phyloP scores from a whole-genome alignment of 2,329 filamentous ascomycete genomes.

The Eurotiales sp. region DNA sequence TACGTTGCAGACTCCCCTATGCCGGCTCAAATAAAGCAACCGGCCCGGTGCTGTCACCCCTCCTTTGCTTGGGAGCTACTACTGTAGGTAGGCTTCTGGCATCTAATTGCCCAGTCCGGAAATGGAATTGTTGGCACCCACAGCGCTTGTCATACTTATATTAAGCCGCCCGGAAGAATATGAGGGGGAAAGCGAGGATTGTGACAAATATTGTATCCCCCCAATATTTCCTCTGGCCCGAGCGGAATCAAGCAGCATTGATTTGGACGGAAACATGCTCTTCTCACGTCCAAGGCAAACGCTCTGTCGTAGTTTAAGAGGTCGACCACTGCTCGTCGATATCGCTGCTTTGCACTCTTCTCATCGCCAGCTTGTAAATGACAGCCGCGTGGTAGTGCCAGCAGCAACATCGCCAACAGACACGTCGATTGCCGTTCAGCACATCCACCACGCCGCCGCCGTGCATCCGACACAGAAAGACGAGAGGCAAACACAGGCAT shows the following conservation, averaged over 20 bases:
- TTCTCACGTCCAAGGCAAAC: neutral
- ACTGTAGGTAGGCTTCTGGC: too few relatives aligned
- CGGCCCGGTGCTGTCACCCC: slow-evolving; percentile 9
- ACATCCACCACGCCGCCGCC: neutral
- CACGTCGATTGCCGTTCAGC: neutral
- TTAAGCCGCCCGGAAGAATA: neutral
- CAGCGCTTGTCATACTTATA: neutral
- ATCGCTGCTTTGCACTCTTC: neutral
- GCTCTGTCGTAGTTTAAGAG: neutral
- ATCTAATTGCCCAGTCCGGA: slow-evolving; percentile 9
- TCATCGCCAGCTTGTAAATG: neutral
- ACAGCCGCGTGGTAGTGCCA: neutral
- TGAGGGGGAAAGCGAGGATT: too few relatives aligned
- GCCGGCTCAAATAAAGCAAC: neutral
- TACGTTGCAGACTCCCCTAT: neutral
- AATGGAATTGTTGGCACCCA: neutral
- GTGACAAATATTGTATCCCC: too few relatives aligned
- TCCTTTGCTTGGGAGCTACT: neutral
- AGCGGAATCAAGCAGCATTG: neutral
- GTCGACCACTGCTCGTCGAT: neutral
- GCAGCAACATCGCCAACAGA: neutral
- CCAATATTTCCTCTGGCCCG: too few relatives aligned
- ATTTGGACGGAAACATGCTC: neutral
- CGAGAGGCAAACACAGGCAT: neutral
- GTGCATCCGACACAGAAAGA: neutral